Base-by-base conservation (phyloP, 208 protist genomes). In the Trypanosoma rangeli region DNA sequence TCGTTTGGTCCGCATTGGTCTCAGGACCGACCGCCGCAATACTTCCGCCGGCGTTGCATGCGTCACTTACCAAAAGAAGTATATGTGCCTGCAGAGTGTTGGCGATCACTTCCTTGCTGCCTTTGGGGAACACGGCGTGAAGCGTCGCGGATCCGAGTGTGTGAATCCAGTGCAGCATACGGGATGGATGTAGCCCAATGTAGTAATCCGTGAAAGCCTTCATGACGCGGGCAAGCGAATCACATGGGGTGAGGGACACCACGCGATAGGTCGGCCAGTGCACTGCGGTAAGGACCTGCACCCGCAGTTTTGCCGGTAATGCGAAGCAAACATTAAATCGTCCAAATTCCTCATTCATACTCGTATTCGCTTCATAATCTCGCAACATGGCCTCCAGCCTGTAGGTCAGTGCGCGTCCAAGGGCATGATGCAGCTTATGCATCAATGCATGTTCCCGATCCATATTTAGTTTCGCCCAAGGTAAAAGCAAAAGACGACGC, bases 361-460 rank as follows among this genome's bases (percentile, higher is more conserved):
- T 59, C 50, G 63, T 53, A 31, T 68, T 82, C 24, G 56, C 71
- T 50, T 79, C 78, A 61, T 79, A 78, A 66, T 93, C 87, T 28
- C 81, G 83, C 58, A 93, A 58, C 84, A 93, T 93, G n/a, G 76
- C 76, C 61, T 86, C 83, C 18, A 93, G 68, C 37, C 70, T 75
- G 58, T 83, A 69, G 5, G 79, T 78, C 56, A 66, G 59, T 13
- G 63, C 71, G 18, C 76, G 62, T 4, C 83, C 84, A 44, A 93
- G 61, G 62, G 73, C 50, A 31, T 62, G 49, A 71, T 83, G 83
- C 35, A 93, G 69, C 28, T 78, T 68, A 49, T 70, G 63, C 39
- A 89, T 58, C n/a, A 89, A 48, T 50, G 79, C 55, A n/a, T 76
- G 84, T 71, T 89, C 87, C 15, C 52, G 70, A 39, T 83, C 79